A percentile compares a stretch with the other conserved stretches of the same genome.
These are phyloP conservation scores for Neonectria punicea DNA, from an alignment of 2,329 filamentous ascomycete genomes.

Conservation along the genomic window DNA sequence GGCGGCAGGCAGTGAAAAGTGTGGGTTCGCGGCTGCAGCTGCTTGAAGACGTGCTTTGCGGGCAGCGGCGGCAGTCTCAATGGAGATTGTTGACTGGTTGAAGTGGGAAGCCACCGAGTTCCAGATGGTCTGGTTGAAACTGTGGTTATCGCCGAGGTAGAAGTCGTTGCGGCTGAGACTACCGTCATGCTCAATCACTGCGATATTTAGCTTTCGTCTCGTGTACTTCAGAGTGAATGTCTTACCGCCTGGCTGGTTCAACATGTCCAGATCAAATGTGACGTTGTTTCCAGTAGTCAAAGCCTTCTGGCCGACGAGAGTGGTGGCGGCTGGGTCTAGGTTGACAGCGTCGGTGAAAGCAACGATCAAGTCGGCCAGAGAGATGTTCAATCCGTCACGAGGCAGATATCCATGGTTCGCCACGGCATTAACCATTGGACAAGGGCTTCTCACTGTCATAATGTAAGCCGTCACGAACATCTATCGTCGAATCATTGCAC, in stretches of 20 bases:
- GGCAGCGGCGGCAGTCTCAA: conserved; percentile 30
- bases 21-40: conserved; percentile 32
- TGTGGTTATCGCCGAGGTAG: conserved; percentile 38
- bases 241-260: conserved; percentile 35
- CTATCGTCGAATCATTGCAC: background rate
- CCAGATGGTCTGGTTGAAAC: conserved; percentile 40
- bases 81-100: conserved; percentile 34
- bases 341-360: conserved; percentile 38
- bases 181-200: conserved; percentile 38
- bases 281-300: conserved; percentile 31
- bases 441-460: conserved; percentile 20
- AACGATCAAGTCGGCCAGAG: conserved; percentile 10
- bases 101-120: conserved; percentile 30
- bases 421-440: conserved; percentile 18
- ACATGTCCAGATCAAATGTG: conserved; percentile 36
- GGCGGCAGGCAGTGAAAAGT: conserved; percentile 23
- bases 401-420: conserved; percentile 22
- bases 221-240: rapidly evolving
- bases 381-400: conserved; percentile 15
- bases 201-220: background rate
- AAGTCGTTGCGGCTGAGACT: conserved; percentile 37
- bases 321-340: conserved; percentile 37
- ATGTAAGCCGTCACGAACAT: conserved; percentile 3
- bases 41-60: conserved; percentile 33
- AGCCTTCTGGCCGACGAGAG: conserved; percentile 34